phyloP scores from a whole-genome alignment of 2,329 filamentous ascomycete genomes.

The Colletotrichum gloeosporioides region DNA sequence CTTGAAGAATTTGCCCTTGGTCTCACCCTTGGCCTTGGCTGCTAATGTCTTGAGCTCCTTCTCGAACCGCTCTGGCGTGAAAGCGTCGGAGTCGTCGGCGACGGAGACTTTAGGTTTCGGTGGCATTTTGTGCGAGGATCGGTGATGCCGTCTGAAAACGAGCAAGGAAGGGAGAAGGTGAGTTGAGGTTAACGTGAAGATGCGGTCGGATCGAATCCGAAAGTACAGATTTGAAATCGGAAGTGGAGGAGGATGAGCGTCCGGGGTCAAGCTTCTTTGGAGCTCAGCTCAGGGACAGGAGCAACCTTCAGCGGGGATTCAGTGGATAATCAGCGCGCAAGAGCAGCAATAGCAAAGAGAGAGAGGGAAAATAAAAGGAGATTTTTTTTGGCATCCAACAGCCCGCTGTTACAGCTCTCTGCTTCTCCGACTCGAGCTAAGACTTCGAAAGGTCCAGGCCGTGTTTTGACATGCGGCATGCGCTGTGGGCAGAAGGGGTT shows the following conservation, averaged over 20 bases:
- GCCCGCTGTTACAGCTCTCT: slow-evolving; percentile 19
- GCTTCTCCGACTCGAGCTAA: background rate
- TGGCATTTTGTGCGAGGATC: slow-evolving; percentile 1
- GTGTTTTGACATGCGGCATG: slow-evolving; percentile 7
- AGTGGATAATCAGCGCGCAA: background rate
- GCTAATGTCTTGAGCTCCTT: slow-evolving; percentile 59
- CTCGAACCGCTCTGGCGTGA: slow-evolving; percentile 59
- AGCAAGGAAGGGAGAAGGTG: background rate
- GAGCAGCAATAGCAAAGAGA: background rate
- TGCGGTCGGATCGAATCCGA: background rate
- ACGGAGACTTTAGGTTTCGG: slow-evolving; percentile 11
- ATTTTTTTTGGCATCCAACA: slow-evolving; percentile 8
- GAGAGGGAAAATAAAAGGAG: background rate
- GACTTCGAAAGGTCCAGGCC: background rate
- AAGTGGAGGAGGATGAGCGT: background rate
- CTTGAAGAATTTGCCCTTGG: slow-evolving; percentile 30
- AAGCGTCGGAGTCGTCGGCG: slow-evolving; percentile 30
- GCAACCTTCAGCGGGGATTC: background rate
- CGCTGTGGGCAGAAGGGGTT: slow-evolving; percentile 8
- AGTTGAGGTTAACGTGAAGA: background rate
- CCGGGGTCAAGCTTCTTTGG: background rate
- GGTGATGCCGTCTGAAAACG: background rate
- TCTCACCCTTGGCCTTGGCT: slow-evolving; percentile 43
- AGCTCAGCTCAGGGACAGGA: background rate
- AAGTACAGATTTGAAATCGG: background rate